Conservation (phyloP, 345 rosid species). For the Brassica juncea region DNA sequence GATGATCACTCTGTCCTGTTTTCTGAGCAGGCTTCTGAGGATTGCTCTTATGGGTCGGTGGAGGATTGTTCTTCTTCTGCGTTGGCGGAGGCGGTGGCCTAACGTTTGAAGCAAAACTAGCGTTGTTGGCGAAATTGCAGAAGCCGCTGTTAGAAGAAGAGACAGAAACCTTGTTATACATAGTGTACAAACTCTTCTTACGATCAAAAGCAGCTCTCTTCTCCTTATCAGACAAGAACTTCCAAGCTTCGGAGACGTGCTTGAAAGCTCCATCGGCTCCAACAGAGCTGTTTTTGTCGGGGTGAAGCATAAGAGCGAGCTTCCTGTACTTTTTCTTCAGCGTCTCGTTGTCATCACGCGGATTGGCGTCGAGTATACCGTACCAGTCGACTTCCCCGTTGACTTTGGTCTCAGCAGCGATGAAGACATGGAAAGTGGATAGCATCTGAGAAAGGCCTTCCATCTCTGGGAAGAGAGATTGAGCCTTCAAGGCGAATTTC, state of each 20-base stretch:
- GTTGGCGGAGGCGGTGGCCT: conserved; percentile 18
- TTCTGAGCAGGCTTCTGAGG: conserved; percentile 25
- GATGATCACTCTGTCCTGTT: conserved; percentile 4
- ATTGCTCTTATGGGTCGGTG: conserved; percentile 40
- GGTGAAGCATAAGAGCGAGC: conserved; percentile 68
- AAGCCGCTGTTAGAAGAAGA: conserved; percentile 49
- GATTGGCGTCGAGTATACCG: conserved; percentile 54
- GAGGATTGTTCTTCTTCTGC: conserved; percentile 40
- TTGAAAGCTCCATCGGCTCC: conserved; percentile 81
- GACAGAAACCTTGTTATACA: conserved; percentile 46
- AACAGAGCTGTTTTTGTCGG: conserved; percentile 62
- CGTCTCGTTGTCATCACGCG: conserved; percentile 54
- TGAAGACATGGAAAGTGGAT: conserved; percentile 53
- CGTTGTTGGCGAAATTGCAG: conserved; percentile 49
- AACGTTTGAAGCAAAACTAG: conserved; percentile 31
- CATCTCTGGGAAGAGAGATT: conserved; percentile 57
- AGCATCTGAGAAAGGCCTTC: conserved; percentile 62
- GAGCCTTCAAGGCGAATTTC: conserved; percentile 73
- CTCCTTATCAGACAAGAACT: conserved; percentile 65
- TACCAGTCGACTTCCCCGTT: conserved; percentile 61
- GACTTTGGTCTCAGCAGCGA: conserved; percentile 51
- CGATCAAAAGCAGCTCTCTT: conserved; percentile 62
- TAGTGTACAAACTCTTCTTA: conserved; percentile 42
- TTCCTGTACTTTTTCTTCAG: conserved; percentile 63
- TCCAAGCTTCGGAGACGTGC: conserved; percentile 66